Conservation (phyloP, 179 eudicot species). For the Drosera spatulata region DNA sequence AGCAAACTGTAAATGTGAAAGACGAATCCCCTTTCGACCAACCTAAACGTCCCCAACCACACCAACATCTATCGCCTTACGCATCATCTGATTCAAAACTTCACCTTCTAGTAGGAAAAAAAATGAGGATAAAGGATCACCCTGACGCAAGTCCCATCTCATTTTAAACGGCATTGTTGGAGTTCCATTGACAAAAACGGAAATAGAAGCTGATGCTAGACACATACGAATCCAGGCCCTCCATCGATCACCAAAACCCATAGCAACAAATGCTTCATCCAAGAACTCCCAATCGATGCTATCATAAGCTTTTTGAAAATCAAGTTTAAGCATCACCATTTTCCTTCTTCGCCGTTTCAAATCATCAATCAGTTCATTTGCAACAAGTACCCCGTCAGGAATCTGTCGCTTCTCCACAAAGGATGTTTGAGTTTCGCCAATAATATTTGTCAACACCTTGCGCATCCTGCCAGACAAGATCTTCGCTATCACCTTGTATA, state of each 20-base stretch:
- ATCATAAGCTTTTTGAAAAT: too few species aligned
- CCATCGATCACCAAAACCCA: not conserved
- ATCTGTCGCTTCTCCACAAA: not conserved
- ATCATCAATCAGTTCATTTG: slow-evolving; percentile 6
- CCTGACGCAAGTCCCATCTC: not conserved
- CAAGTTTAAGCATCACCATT: not conserved
- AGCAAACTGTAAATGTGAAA: too few species aligned
- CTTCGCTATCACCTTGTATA: not conserved
- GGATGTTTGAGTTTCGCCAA: not conserved
- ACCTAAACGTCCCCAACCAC: not conserved
- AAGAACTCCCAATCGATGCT: not conserved
- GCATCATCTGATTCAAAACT: not conserved
- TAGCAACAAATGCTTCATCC: not conserved
- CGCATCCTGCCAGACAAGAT: not conserved
- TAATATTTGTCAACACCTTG: not conserved
- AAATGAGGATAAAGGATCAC: not conserved
- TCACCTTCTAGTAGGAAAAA: not conserved
- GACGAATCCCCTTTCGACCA: too few species aligned
- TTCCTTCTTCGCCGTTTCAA: not conserved
- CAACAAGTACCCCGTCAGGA: not conserved
- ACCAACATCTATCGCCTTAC: not conserved
- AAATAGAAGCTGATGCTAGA: not conserved
- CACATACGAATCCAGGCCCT: not conserved
- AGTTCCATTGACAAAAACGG: not conserved
- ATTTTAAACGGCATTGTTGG: not conserved